phyloP scores from a whole-genome alignment of 2,329 filamentous ascomycete genomes.

The Catunica adiposa region DNA sequence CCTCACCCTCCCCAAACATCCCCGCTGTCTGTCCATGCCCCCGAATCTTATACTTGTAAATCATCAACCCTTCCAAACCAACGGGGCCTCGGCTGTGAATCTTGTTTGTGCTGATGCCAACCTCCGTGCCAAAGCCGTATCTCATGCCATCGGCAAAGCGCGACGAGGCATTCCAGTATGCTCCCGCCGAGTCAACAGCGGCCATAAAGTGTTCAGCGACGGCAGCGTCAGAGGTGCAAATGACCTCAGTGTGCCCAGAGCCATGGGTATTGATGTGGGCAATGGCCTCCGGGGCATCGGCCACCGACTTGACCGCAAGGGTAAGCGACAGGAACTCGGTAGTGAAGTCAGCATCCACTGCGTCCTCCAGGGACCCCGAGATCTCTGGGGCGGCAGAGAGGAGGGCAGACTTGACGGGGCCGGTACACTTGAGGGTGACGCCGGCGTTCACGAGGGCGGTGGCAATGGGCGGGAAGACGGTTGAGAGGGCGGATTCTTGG shows the following conservation, averaged over 20 bases:
- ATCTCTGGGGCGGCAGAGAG: conserved; percentile 25
- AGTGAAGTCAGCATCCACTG: conserved; percentile 55
- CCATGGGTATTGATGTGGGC: conserved; percentile 82
- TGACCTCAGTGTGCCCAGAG: conserved; percentile 86
- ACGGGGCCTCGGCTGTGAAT: conserved; percentile 90
- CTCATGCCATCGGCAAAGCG: conserved; percentile 93
- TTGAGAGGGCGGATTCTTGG: conserved; percentile 50
- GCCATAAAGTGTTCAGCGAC: conserved; percentile 71
- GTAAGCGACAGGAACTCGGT: conserved; percentile 82
- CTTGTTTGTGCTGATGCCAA: conserved; percentile 97
- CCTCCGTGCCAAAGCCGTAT: conserved; percentile 94
- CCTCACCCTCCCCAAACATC: conserved; percentile 51
- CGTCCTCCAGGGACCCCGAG: conserved; percentile 37
- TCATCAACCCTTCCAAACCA: conserved; percentile 83
- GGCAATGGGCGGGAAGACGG: conserved; percentile 56
- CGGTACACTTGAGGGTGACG: conserved; percentile 70
- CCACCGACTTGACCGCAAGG: conserved; percentile 68
- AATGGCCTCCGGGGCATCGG: conserved; percentile 53
- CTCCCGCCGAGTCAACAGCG: conserved; percentile 72
- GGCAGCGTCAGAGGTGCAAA: conserved; percentile 53
- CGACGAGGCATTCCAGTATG: conserved; percentile 94
- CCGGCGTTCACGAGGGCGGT: conserved; percentile 56
- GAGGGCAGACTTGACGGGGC: conserved; percentile 47
- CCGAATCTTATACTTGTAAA: conserved; percentile 88
- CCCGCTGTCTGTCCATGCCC: conserved; percentile 70